phyloP scores from a whole-genome alignment of 768 basidiomycete species.

The Exsudoporus frostii region DNA sequence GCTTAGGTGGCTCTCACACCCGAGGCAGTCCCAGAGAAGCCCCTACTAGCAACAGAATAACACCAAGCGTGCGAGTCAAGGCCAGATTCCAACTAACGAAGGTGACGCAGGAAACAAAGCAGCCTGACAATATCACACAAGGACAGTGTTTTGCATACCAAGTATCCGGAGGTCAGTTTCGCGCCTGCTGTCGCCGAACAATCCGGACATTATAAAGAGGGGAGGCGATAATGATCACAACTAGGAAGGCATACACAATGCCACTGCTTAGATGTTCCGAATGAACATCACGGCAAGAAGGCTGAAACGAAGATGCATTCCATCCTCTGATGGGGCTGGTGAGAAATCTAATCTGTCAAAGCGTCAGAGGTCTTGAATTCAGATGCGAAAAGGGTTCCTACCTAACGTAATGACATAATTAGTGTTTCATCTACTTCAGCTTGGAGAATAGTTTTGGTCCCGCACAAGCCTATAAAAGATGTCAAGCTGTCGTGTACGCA shows the following conservation, averaged over 20 bases:
- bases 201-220: not conserved
- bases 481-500: not conserved
- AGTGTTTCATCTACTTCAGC: conserved; percentile 37
- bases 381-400: not conserved
- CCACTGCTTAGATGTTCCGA: not conserved
- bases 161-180: not conserved
- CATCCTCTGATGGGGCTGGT: conserved; percentile 3
- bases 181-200: not conserved
- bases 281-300: not conserved
- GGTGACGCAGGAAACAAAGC: not conserved
- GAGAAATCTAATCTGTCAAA: conserved; percentile 14
- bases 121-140: not conserved
- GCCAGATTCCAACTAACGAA: not conserved
- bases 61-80: not conserved
- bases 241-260: not conserved
- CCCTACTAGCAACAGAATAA: not conserved
- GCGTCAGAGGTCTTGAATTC: not conserved
- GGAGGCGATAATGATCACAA: not conserved
- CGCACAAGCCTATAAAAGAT: conserved; percentile 41
- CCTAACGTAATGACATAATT: conserved; percentile 15
- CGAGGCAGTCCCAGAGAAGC: not conserved
- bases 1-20: not conserved
- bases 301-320: conserved; percentile 7
- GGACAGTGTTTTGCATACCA: not conserved
- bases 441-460: conserved; percentile 84